Conservation (phyloP, 2,329 filamentous ascomycete genomes). For the Aotearoamyces nothofagi region DNA sequence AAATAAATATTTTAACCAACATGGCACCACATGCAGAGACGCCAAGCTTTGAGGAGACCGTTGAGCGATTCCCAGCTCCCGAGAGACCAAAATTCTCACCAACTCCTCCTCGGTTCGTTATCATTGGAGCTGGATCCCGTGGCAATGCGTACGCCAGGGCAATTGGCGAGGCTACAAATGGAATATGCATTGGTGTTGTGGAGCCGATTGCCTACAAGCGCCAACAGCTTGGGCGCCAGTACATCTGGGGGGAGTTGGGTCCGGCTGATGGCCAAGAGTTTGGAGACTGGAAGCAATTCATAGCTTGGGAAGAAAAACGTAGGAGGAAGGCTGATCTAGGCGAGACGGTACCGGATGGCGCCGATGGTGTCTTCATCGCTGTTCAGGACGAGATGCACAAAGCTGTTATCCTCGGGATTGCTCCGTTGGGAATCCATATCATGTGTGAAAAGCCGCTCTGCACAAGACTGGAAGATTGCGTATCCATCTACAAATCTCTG, state of each 20-base stretch:
- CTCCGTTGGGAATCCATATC: constrained; percentile 59
- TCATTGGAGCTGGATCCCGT: constrained; percentile 72
- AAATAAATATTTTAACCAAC: too few species aligned
- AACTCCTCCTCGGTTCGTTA: constrained; percentile 49
- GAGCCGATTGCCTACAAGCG: constrained; percentile 73
- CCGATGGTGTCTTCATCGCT: constrained; percentile 50
- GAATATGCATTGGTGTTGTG: constrained; percentile 60
- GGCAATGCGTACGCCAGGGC: constrained; percentile 61
- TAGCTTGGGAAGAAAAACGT: constrained; percentile 53
- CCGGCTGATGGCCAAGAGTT: constrained; percentile 54
- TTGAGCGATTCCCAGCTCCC: constrained; percentile 13
- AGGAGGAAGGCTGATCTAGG: constrained; percentile 36
- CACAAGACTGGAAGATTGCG: constrained; percentile 61
- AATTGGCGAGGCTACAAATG: constrained; percentile 47
- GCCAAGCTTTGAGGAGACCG: constrained; percentile 1
- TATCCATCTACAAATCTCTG: constrained; percentile 54
- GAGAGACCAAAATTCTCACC: constrained; percentile 20
- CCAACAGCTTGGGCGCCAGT: constrained; percentile 48
- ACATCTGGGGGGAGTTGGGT: constrained; percentile 49
- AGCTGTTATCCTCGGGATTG: constrained; percentile 62
- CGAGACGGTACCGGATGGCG: constrained; percentile 23
- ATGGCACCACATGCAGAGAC: constrained; percentile 6
- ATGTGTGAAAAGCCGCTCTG: constrained; percentile 94
- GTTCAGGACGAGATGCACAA: constrained; percentile 83
- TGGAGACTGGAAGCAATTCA: constrained; percentile 56